Evolutionary conservation across 306 rosid species (phyloP).

Genomic region (Fagus sylvatica): DNA sequence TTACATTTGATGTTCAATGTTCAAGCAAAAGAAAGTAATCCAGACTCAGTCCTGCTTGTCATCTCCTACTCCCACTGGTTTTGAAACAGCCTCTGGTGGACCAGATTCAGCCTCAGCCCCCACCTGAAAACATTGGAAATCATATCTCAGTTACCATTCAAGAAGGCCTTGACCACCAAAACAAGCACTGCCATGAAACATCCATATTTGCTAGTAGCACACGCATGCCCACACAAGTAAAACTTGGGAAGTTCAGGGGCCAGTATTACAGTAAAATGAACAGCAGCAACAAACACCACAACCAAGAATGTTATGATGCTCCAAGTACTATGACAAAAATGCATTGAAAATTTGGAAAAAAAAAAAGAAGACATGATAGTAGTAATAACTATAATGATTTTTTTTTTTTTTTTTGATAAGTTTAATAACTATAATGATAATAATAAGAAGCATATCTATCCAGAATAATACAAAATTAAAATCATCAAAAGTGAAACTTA

Average conservation of each 20-base stretch:
- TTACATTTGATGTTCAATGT: too few species aligned
- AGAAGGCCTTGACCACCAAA: conserved; percentile 21
- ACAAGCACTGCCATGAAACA: neutral
- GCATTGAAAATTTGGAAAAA: neutral
- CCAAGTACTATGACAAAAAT: neutral
- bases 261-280: too few species aligned
- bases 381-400: too few species aligned
- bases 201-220: neutral
- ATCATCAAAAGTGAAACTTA: neutral
- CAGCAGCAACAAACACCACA: too few species aligned
- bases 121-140: conserved; percentile 44
- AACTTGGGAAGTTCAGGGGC: too few species aligned
- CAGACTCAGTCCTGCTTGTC: conserved; percentile 58
- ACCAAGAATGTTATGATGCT: neutral
- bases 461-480: neutral
- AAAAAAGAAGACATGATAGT: neutral
- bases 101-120: conserved; percentile 42
- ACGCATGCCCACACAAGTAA: neutral
- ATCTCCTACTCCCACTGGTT: conserved; percentile 22
- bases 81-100: conserved; percentile 30
- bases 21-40: conserved; percentile 2
- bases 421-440: too few species aligned
- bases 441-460: neutral
- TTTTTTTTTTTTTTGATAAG: too few species aligned
- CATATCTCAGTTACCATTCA: conserved; percentile 16